phyloP scores from a whole-genome alignment of 306 rosid species.

The Hylodesmum podocarpum region DNA sequence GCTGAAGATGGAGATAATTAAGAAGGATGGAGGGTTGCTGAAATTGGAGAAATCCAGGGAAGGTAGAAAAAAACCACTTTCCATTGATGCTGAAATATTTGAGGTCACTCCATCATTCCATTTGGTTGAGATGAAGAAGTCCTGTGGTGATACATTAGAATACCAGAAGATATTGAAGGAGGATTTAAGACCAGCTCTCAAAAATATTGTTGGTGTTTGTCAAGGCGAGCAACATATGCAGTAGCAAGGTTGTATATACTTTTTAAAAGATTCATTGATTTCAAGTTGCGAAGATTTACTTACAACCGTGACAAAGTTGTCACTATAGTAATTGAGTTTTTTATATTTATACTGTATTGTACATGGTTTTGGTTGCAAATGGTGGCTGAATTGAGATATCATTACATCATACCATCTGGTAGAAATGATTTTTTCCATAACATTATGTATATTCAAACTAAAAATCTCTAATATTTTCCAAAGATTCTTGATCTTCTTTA shows the following conservation, averaged over 20 bases:
- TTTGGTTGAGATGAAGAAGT: slow-evolving; percentile 48
- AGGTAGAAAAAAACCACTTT: slow-evolving; percentile 15
- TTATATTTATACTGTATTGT: background rate
- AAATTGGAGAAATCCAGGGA: slow-evolving; percentile 35
- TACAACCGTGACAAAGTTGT: background rate
- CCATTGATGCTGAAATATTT: slow-evolving; percentile 42
- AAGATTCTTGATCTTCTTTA: background rate
- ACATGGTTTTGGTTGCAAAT: slow-evolving; percentile 15
- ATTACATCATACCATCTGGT: slow-evolving; percentile 1
- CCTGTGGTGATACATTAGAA: slow-evolving; percentile 36
- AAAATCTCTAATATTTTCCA: background rate
- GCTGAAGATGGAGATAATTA: slow-evolving; percentile 29
- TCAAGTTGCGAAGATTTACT: slow-evolving; percentile 1
- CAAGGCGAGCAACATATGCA: slow-evolving; percentile 34
- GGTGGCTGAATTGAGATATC: background rate
- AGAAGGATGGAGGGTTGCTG: slow-evolving; percentile 41
- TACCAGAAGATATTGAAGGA: slow-evolving; percentile 46
- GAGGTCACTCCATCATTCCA: slow-evolving; percentile 44
- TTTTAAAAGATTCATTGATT: slow-evolving; percentile 19
- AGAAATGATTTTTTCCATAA: background rate
- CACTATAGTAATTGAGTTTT: slow-evolving; percentile 5
- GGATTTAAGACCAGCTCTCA: slow-evolving; percentile 42
- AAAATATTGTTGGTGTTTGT: slow-evolving; percentile 43
- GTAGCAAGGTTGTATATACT: background rate
- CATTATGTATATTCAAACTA: background rate